phyloP scores from a whole-genome alignment of 495 filamentous ascomycete genomes.

The Thozetella sp. region DNA sequence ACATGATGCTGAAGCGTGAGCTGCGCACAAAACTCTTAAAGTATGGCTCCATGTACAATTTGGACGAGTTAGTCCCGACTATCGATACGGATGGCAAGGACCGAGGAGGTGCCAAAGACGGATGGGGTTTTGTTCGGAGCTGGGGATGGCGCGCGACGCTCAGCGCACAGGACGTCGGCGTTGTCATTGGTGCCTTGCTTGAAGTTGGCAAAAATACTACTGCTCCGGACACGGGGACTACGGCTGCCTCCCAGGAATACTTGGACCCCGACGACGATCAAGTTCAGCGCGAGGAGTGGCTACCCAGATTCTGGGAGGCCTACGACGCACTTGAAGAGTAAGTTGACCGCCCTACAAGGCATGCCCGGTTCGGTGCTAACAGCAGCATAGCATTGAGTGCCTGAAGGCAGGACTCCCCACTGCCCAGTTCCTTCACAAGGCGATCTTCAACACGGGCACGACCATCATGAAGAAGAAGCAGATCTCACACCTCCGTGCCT shows the following conservation, averaged over 20 bases:
- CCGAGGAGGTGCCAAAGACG: constrained; percentile 67
- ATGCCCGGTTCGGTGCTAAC: constrained; percentile 17
- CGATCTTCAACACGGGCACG: constrained; percentile 92
- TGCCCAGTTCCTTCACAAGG: constrained; percentile 85
- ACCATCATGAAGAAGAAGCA: constrained; percentile 90
- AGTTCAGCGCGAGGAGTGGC: constrained; percentile 65
- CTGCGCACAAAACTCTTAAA: constrained; percentile 84
- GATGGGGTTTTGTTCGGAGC: constrained; percentile 94
- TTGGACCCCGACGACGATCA: constrained; percentile 44
- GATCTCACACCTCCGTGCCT: constrained; percentile 86
- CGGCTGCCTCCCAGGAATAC: constrained; percentile 28
- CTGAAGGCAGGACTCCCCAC: constrained; percentile 76
- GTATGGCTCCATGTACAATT: constrained; percentile 86
- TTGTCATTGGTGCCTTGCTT: constrained; percentile 86
- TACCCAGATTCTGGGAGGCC: constrained; percentile 85
- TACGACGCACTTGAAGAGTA: constrained; percentile 86
- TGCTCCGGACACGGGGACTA: constrained; percentile 20
- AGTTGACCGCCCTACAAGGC: constrained; percentile 21
- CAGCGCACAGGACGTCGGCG: constrained; percentile 87
- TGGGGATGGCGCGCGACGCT: constrained; percentile 98
- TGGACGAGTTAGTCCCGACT: constrained; percentile 86
- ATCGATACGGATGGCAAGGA: constrained; percentile 60
- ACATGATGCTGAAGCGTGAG: constrained; percentile 92
- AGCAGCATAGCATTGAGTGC: constrained; percentile 61
- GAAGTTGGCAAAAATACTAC: constrained; percentile 74